Evolutionary conservation across 495 filamentous ascomycete genomes (phyloP).

Genomic region (Friedmanniomyces simplex): DNA sequence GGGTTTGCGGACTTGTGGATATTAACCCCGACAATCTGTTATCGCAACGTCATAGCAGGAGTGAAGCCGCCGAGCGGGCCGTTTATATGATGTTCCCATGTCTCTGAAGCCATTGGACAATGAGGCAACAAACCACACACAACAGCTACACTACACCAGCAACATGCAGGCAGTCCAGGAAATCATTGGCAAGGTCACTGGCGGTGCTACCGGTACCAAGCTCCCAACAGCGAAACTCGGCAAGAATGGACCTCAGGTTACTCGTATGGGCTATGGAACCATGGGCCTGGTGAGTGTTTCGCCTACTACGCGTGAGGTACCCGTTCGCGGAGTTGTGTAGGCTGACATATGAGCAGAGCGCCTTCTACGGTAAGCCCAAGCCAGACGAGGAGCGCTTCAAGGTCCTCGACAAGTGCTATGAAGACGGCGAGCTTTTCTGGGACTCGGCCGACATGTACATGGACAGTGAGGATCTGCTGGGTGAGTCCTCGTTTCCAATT

Average conservation of each 20-base stretch:
- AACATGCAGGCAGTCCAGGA: slow-evolving; percentile 14
- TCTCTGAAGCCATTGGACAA: too few species aligned
- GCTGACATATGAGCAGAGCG: slow-evolving; percentile 7
- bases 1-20: too few species aligned
- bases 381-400: slow-evolving; percentile 25
- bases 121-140: neutral
- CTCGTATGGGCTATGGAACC: slow-evolving; percentile 43
- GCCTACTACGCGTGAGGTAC: neutral
- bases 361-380: slow-evolving; percentile 24
- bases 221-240: slow-evolving; percentile 7
- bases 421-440: slow-evolving; percentile 22
- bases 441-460: slow-evolving; percentile 25
- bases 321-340: neutral
- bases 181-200: slow-evolving; percentile 8
- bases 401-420: slow-evolving; percentile 24
- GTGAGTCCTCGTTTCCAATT: neutral
- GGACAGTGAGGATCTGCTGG: slow-evolving; percentile 21
- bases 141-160: neutral
- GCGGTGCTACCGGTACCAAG: neutral
- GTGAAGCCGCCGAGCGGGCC: too few species aligned
- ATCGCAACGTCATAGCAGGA: too few species aligned
- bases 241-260: slow-evolving; percentile 35
- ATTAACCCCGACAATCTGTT: too few species aligned
- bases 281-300: slow-evolving; percentile 37
- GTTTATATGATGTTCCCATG: too few species aligned